Percentiles rank a stretch among this genome's conserved stretches.
Conservation (phyloP, 2,329 filamentous ascomycete species). For the Bipolaris cookei region DNA sequence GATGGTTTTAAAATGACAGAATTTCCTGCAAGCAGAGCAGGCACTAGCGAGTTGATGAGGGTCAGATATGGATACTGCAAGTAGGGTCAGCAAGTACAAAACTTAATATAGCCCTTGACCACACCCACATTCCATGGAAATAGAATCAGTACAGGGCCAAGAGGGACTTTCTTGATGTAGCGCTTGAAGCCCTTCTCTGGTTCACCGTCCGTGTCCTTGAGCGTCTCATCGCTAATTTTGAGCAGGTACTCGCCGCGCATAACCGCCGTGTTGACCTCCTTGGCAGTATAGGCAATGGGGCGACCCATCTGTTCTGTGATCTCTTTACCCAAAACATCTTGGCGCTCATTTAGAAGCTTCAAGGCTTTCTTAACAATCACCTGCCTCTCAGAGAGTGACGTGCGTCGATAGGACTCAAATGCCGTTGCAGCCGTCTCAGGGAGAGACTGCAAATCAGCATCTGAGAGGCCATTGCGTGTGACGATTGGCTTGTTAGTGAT, state of each 20-base stretch:
- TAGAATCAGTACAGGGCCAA: conserved; percentile 85
- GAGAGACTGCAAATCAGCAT: conserved; percentile 72
- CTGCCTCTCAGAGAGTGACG: conserved; percentile 75
- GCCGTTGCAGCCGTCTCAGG: conserved; percentile 74
- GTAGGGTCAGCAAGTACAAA: conserved; percentile 25
- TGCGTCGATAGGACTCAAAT: conserved; percentile 78
- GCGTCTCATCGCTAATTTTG: conserved; percentile 77
- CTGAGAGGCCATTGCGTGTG: conserved; percentile 75
- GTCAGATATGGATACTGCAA: conserved; percentile 90
- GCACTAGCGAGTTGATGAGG: conserved; percentile 88
- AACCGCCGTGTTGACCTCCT: conserved; percentile 83
- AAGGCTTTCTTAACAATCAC: conserved; percentile 82
- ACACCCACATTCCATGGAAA: conserved; percentile 92
- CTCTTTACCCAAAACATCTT: conserved; percentile 82
- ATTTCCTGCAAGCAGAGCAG: conserved; percentile 89
- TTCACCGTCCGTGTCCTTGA: conserved; percentile 83
- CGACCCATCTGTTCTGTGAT: conserved; percentile 95
- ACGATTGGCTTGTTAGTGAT: conserved; percentile 85
- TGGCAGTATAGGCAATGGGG: conserved; percentile 84
- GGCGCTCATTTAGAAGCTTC: conserved; percentile 69
- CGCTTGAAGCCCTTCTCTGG: conserved; percentile 86
- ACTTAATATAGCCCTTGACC: conserved; percentile 12
- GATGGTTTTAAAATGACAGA: conserved; percentile 93
- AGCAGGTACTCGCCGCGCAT: conserved; percentile 85
- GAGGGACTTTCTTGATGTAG: conserved; percentile 85